Evolutionary conservation across 2,329 filamentous ascomycete species (phyloP).

Genomic region (Alternaria sp.): DNA sequence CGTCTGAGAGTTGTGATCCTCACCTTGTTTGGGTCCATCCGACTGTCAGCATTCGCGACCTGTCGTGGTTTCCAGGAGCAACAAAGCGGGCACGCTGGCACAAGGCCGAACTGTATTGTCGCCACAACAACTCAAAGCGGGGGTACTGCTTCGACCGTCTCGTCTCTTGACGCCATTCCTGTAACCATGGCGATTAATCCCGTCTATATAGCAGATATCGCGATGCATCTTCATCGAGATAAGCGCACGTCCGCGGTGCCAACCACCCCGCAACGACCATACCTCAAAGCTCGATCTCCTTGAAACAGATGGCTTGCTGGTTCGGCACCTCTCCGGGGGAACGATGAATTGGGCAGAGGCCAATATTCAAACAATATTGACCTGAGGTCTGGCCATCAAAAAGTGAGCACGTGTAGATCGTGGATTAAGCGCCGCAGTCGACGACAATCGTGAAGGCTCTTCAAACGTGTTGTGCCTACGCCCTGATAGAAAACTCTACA

Average conservation of each 20-base stretch:
- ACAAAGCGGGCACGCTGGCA: neutral
- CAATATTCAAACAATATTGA: neutral
- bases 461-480: neutral
- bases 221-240: neutral
- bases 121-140: neutral
- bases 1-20: constrained; percentile 5
- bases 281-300: neutral
- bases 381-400: neutral
- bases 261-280: neutral
- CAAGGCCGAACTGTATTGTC: neutral
- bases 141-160: neutral
- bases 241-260: neutral
- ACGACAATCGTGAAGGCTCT: neutral
- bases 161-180: neutral
- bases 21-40: neutral
- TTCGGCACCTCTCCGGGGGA: neutral
- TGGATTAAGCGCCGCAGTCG: neutral
- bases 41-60: neutral
- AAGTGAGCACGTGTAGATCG: neutral
- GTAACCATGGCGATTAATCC: neutral
- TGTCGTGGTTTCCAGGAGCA: constrained; percentile 11
- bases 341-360: neutral
- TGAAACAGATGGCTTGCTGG: neutral
- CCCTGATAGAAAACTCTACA: neutral
- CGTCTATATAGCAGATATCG: neutral